Evolutionary conservation across 1,284 basidiomycete species (phyloP).

Genomic region (Cystobasidium pallidum): DNA sequence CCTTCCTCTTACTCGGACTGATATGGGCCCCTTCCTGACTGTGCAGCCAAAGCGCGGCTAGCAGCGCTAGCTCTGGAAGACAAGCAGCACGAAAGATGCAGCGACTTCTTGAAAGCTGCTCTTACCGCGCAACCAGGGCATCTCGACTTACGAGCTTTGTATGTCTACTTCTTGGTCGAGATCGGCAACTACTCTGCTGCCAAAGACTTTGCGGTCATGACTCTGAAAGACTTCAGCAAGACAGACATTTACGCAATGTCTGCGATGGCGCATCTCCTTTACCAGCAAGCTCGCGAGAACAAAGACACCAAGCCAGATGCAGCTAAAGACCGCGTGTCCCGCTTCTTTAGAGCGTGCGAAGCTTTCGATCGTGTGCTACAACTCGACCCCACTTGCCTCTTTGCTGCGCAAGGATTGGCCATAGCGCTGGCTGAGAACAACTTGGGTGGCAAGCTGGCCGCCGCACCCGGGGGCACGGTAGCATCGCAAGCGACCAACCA

Average conservation of each 20-base stretch:
- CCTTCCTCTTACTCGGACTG: neutral
- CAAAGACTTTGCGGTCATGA: conserved; percentile 80
- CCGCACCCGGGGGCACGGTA: conserved; percentile 53
- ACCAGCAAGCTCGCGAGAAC: conserved; percentile 78
- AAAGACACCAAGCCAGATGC: conserved; percentile 61
- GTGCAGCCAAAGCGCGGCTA: conserved; percentile 81
- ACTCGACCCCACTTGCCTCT: conserved; percentile 77
- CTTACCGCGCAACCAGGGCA: conserved; percentile 70
- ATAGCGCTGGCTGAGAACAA: conserved; percentile 89
- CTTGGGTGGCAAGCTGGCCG: conserved; percentile 60
- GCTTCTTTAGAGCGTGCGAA: conserved; percentile 79
- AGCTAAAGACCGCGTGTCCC: conserved; percentile 73
- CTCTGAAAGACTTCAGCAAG: conserved; percentile 77
- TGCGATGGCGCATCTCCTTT: conserved; percentile 81
- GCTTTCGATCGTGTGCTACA: conserved; percentile 86
- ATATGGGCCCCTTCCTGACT: too few species aligned
- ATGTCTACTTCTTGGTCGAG: conserved; percentile 81
- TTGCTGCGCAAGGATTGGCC: conserved; percentile 89
- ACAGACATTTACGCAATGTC: conserved; percentile 89
- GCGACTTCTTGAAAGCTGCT: conserved; percentile 83
- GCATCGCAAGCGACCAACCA: conserved; percentile 59
- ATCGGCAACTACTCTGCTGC: conserved; percentile 71
- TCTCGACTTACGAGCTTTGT: conserved; percentile 75
- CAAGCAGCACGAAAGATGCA: conserved; percentile 75
- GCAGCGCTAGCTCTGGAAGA: conserved; percentile 72